These are phyloP conservation scores for Catenaria anguillulae DNA, from an alignment of 371 early-diverging fungal genomes.

Conservation along the genomic window DNA sequence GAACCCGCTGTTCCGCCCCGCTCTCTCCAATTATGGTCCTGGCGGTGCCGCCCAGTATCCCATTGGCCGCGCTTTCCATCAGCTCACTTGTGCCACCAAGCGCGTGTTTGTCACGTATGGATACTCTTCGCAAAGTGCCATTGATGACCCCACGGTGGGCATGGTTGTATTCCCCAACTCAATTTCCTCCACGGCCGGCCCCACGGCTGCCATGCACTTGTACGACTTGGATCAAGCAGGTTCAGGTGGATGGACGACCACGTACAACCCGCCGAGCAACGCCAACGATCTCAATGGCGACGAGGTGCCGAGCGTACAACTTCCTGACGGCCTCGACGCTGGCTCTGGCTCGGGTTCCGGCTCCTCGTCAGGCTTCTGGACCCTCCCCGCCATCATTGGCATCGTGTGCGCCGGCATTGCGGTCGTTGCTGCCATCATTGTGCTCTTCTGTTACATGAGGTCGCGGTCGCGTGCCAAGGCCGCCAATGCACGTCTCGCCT, in stretches of 20 bases:
- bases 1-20: no score
- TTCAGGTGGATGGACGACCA: background rate
- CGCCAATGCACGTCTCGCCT: no score
- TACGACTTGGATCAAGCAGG: background rate
- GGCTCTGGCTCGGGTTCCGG: no score
- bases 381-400: no score
- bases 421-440: no score
- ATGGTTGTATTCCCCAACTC: background rate
- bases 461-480: no score
- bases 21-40: no score
- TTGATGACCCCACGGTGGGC: no score
- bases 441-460: no score
- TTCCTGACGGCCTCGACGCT: background rate
- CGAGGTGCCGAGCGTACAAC: background rate
- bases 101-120: background rate
- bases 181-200: no score
- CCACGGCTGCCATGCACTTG: background rate
- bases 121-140: background rate
- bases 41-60: background rate
- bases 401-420: no score
- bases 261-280: background rate
- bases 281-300: background rate
- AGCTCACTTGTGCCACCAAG: background rate
- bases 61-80: constrained; percentile 1
- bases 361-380: no score